Evolutionary conservation across 75 land plant species (phyloP), one percentile per base, ranked within the genome.

Genomic region (Cupressus sempervirens): DNA sequence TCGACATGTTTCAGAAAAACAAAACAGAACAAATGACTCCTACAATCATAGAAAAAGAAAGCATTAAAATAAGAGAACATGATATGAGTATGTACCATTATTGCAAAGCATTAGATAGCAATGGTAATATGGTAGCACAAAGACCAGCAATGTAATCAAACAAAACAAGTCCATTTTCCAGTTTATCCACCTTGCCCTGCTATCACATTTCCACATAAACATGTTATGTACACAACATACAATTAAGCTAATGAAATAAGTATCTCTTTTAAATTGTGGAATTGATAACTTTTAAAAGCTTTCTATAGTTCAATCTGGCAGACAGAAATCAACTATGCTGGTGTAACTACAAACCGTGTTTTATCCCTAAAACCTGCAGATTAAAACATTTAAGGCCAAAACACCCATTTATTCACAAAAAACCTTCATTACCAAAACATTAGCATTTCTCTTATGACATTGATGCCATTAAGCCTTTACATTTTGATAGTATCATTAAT

Each of bases 121-220:
- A 83, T 96, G 98, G 86, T 96, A 96, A 74, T 94, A 96, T 26
- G 98, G 98, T 86, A 96, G 76, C 84, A 93, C 86, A 87, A 96
- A 96, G 14, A 96, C 95, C 82, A 96, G 88, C 67, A 96, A 83
- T 87, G 93, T 40, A 46, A 96, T 91, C 88, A 96, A 85, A 84
- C 93, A 94, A 76, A 93, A 96, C 87, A 96, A 76, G 86, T 96
- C 98, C 56, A 93, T 72, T 89, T 96, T 94, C 98, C 98, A 96
- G 83, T 96, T 96, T 82, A 96, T 85, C 98, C 93, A 91, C 84
- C 98, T 89, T 34, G 98, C 94, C 74, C 96, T 94, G 84, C 86
- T 29, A 79, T 45, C 46, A 79, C 81, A 79, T 11, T 18, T 32
- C 79, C 41, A 36, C 67, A 62, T 7, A 62, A 62, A 32, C 23